Evolutionary conservation across 306 rosid species (phyloP).

Genomic region (Ammopiptanthus mongolicus): DNA sequence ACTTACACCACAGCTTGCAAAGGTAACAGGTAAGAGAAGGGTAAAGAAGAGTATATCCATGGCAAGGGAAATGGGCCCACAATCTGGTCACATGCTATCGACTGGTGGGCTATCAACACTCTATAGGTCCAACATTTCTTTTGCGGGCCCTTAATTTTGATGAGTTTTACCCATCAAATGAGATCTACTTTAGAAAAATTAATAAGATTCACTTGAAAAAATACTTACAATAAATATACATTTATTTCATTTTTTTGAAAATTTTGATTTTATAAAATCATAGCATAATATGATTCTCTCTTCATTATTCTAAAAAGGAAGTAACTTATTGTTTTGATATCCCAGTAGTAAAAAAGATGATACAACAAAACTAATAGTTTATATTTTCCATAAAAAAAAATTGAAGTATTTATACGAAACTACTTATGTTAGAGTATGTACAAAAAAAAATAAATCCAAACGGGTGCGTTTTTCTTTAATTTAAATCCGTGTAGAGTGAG

Average conservation of each 20-base stretch:
- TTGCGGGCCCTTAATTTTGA: background rate
- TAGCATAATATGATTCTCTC: no score
- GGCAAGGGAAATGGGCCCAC: conserved; percentile 1
- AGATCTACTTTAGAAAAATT: background rate
- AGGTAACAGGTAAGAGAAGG: background rate
- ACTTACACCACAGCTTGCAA: no score
- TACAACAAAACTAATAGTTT: background rate
- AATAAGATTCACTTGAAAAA: background rate
- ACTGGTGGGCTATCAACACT: conserved; percentile 16
- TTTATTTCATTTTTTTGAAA: background rate
- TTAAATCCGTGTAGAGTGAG: background rate
- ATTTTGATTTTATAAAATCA: background rate
- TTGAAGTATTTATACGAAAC: background rate
- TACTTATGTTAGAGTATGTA: no score
- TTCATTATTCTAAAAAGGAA: background rate
- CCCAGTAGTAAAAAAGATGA: background rate
- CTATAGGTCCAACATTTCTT: background rate
- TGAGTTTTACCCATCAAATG: background rate
- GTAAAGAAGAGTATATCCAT: background rate
- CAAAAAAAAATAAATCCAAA: no score
- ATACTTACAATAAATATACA: background rate
- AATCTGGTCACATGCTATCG: background rate
- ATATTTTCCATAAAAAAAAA: background rate
- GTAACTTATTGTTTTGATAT: background rate
- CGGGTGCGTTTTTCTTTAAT: background rate